Conservation (phyloP, 2,329 filamentous ascomycete genomes). For the Metarhizium album region DNA sequence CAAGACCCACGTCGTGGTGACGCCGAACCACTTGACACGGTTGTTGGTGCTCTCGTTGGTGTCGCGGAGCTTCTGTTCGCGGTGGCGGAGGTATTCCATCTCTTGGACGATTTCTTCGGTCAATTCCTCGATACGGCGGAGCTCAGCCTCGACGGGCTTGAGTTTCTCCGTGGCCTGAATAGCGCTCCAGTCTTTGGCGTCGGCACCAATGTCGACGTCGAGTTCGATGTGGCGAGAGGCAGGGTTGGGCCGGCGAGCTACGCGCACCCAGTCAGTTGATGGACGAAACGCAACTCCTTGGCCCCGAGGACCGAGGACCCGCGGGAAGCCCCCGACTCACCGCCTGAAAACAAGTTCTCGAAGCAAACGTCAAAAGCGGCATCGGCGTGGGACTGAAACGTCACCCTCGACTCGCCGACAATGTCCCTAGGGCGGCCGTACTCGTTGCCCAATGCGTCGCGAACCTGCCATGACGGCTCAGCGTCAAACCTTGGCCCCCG, state of each 20-base stretch:
- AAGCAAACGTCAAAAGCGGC: conserved; percentile 95
- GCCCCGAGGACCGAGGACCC: not conserved
- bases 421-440: conserved; percentile 88
- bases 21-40: conserved; percentile 96
- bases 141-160: conserved; percentile 90
- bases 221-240: conserved; percentile 70
- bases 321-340: conserved; percentile 38
- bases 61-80: conserved; percentile 93
- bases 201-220: conserved; percentile 91
- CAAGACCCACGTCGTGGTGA: conserved; percentile 85
- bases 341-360: conserved; percentile 64
- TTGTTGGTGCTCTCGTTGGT: conserved; percentile 99
- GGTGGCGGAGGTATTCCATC: conserved; percentile 86
- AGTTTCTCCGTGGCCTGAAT: conserved; percentile 96
- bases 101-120: conserved; percentile 79
- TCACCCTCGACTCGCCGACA: conserved; percentile 80
- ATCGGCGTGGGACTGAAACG: conserved; percentile 87
- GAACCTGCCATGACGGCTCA: conserved; percentile 54
- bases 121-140: conserved; percentile 85
- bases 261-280: not conserved
- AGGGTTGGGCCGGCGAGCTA: conserved; percentile 29
- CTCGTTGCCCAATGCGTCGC: conserved; percentile 90
- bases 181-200: conserved; percentile 95
- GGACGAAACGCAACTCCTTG: not conserved
- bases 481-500: not conserved